Conservation (phyloP, 352 stramenopile species). For the Globisporangium polare region DNA sequence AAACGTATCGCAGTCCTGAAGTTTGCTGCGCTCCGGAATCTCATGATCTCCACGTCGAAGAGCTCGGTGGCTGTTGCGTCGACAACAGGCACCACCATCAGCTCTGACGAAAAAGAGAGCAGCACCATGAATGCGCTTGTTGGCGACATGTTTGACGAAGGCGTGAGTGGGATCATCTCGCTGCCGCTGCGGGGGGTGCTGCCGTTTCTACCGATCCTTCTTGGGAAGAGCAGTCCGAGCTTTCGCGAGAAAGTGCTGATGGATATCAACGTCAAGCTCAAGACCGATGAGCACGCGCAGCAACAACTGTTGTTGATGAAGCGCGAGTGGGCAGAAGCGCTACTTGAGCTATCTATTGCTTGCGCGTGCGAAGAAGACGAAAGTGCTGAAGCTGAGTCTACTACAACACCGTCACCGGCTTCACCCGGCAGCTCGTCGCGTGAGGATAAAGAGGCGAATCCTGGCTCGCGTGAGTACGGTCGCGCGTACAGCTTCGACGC, state of each 20-base stretch:
- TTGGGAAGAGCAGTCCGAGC: conserved; percentile 41
- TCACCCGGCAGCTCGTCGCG: neutral
- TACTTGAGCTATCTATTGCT: conserved; percentile 67
- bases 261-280: conserved; percentile 86
- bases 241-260: conserved; percentile 81
- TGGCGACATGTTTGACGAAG: conserved; percentile 56
- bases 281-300: conserved; percentile 68
- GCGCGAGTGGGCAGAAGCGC: conserved; percentile 64
- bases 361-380: conserved; percentile 34
- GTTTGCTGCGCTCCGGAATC: conserved; percentile 57
- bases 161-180: conserved; percentile 49
- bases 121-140: conserved; percentile 19
- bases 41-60: conserved; percentile 23
- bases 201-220: conserved; percentile 64
- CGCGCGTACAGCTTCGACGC: conserved; percentile 62
- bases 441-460: conserved; percentile 5
- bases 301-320: conserved; percentile 76
- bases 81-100: neutral
- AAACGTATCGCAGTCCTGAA: conserved; percentile 65
- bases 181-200: conserved; percentile 65
- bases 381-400: neutral
- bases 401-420: neutral
- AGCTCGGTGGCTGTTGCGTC: neutral
- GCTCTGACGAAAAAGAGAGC: neutral
- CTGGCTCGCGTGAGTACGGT: conserved; percentile 15